Percentiles rank a stretch among this genome's conserved stretches.
Evolutionary conservation across 768 basidiomycete genomes (phyloP).

Genomic region (Tylopilus vinaceipallidus): DNA sequence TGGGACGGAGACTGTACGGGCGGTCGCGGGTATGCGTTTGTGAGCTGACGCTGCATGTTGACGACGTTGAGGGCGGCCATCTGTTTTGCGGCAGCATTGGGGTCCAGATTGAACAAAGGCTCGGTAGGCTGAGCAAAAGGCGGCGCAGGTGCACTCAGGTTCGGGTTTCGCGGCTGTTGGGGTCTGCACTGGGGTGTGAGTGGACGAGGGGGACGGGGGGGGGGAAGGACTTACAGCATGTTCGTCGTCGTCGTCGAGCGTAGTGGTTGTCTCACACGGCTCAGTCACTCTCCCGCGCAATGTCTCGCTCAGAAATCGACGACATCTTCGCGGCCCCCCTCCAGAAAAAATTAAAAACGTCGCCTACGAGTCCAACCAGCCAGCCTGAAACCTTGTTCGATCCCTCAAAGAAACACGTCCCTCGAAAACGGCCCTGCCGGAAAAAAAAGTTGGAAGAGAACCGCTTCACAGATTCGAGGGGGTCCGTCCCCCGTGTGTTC

Average conservation of each 20-base stretch:
- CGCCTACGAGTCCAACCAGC: conserved; percentile 10
- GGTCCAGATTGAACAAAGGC: conserved; percentile 56
- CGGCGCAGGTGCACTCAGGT: background rate
- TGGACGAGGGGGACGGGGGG: background rate
- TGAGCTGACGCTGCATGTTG: conserved; percentile 46
- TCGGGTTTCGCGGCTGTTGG: conserved; percentile 34
- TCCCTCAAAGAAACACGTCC: conserved; percentile 43
- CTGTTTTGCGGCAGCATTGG: conserved; percentile 71
- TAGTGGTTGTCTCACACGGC: conserved; percentile 17
- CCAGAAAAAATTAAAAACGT: conserved; percentile 38
- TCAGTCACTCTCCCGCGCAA: conserved; percentile 20
- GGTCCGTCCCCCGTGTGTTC: conserved; percentile 63
- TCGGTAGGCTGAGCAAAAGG: conserved; percentile 29
- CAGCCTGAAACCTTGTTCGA: conserved; percentile 71
- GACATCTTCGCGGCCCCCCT: conserved; percentile 65
- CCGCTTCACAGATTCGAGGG: conserved; percentile 73
- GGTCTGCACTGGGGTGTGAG: conserved; percentile 35
- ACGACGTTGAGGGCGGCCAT: conserved; percentile 74
- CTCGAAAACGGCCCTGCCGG: conserved; percentile 35
- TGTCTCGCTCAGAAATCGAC: conserved; percentile 78
- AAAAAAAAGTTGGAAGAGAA: conserved; percentile 38
- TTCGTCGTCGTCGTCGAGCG: conserved; percentile 20
- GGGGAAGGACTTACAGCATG: conserved; percentile 33
- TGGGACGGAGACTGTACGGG: conserved; percentile 37
- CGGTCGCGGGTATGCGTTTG: conserved; percentile 52